A percentile compares a stretch with the other conserved stretches of the same genome.
phyloP scores from a whole-genome alignment of 805 yeast species.

The Wickerhamiella sorbophila region DNA sequence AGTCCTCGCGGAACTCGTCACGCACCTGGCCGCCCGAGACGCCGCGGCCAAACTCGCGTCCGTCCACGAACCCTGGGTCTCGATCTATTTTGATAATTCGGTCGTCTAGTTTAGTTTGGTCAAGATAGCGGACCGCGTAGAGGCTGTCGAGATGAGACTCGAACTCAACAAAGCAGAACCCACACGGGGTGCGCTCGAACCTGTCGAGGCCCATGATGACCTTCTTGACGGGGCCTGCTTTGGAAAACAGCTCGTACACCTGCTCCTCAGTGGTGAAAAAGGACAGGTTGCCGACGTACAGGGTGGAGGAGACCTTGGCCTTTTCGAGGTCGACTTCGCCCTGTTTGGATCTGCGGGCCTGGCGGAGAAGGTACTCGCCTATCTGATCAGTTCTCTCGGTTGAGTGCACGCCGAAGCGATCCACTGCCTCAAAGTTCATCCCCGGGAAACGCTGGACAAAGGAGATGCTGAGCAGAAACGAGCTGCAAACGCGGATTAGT shows the following conservation, averaged over 20 bases:
- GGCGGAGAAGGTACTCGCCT: conserved; percentile 23
- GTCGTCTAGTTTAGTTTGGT: conserved; percentile 74
- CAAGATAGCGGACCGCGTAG: conserved; percentile 67
- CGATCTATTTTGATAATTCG: conserved; percentile 70
- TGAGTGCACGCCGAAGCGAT: conserved; percentile 20
- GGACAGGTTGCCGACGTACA: conserved; percentile 83
- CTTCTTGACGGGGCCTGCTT: conserved; percentile 55
- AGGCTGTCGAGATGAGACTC: conserved; percentile 54
- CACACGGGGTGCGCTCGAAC: conserved; percentile 84
- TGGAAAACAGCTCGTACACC: conserved; percentile 70
- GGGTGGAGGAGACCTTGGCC: conserved; percentile 54
- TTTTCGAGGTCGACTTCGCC: conserved; percentile 44
- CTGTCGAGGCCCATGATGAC: conserved; percentile 93
- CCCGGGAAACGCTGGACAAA: no score
- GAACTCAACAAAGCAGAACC: conserved; percentile 86
- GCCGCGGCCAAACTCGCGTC: conserved; percentile 93
- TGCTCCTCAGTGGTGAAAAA: conserved; percentile 93
- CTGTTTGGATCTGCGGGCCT: conserved; percentile 22
- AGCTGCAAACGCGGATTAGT: no score
- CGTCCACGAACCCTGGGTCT: conserved; percentile 93
- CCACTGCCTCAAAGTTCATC: neutral
- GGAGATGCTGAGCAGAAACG: no score
- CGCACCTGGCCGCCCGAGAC: conserved; percentile 81
- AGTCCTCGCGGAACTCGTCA: conserved; percentile 42
- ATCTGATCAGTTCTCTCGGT: conserved; percentile 27